A percentile compares a stretch with the other conserved stretches of the same genome.
phyloP scores from a whole-genome alignment of 768 basidiomycete species.

The Auricularia cornea region DNA sequence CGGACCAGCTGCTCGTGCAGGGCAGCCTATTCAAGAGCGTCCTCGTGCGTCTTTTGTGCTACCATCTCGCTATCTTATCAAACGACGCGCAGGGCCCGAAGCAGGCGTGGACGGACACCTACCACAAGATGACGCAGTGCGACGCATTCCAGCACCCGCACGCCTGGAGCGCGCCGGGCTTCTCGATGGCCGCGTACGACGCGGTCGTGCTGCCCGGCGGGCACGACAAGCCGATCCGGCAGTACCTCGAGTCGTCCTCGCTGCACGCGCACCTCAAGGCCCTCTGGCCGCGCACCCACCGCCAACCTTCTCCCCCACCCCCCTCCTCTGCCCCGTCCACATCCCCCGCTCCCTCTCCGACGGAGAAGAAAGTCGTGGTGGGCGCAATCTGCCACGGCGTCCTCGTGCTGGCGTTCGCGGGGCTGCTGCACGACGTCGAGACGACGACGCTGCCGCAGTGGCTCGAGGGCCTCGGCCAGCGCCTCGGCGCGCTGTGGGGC shows the following conservation, averaged over 20 bases:
- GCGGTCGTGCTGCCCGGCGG: conserved; percentile 7
- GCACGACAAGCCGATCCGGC: conserved; percentile 6
- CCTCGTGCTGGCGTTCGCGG: conserved; percentile 4
- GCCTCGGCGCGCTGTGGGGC: conserved; percentile 2
- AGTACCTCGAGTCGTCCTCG: conserved; percentile 1
- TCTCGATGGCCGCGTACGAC: conserved; percentile 3
- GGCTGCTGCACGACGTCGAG: conserved; percentile 2
- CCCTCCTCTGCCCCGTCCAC: too few species aligned
- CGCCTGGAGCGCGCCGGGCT: conserved; percentile 1
- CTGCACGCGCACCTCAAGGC: conserved; percentile 1
- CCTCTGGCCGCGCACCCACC: conserved; percentile 2
- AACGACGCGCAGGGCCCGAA: not conserved
- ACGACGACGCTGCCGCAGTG: conserved; percentile 5
- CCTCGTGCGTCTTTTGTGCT: not conserved
- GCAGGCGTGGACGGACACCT: not conserved
- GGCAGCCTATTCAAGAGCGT: not conserved
- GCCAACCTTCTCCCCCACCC: too few species aligned
- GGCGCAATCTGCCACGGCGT: conserved; percentile 7
- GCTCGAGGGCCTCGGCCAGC: not conserved
- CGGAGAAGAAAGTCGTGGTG: not conserved
- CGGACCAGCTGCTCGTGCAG: conserved; percentile 1
- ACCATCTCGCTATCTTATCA: not conserved
- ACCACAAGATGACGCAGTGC: not conserved
- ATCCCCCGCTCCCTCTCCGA: too few species aligned
- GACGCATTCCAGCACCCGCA: not conserved